These are phyloP conservation scores for Salvia splendens DNA, from an alignment of 257 asterid genomes.

Conservation along the genomic window DNA sequence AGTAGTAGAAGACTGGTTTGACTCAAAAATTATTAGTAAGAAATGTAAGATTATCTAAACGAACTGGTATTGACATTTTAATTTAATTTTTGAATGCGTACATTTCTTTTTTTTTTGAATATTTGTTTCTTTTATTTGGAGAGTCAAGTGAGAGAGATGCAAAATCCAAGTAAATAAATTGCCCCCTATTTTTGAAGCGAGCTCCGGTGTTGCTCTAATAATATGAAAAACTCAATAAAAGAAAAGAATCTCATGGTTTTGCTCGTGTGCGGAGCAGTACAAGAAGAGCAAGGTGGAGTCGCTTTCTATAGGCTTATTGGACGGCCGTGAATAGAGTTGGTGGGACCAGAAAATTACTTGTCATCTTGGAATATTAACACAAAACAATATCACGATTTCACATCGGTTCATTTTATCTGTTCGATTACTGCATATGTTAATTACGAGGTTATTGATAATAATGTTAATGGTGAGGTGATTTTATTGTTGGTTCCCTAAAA, in stretches of 20 bases:
- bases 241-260: not conserved
- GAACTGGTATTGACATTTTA: too few species aligned
- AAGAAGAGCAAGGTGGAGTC: slow-evolving; percentile 1
- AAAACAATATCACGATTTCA: slow-evolving; percentile 40
- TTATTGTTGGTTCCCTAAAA: too few species aligned
- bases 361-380: slow-evolving; percentile 40
- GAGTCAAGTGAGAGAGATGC: too few species aligned
- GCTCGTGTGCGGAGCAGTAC: slow-evolving; percentile 4
- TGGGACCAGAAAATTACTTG: slow-evolving; percentile 40
- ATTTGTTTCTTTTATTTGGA: too few species aligned
- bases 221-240: not conserved
- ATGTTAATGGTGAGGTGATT: too few species aligned
- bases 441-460: not conserved
- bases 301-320: slow-evolving; percentile 44
- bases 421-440: slow-evolving; percentile 1
- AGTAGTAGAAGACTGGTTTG: too few species aligned
- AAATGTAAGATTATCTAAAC: too few species aligned
- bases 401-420: slow-evolving; percentile 9
- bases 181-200: slow-evolving; percentile 10
- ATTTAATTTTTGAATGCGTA: too few species aligned
- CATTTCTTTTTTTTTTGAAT: too few species aligned
- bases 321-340: slow-evolving; percentile 46
- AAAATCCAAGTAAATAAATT: not conserved
- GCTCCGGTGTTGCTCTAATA: not conserved
- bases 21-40: too few species aligned